Evolutionary conservation across 108 stramenopile genomes (phyloP).

Genomic region (Aureococcus anophagefferens): DNA sequence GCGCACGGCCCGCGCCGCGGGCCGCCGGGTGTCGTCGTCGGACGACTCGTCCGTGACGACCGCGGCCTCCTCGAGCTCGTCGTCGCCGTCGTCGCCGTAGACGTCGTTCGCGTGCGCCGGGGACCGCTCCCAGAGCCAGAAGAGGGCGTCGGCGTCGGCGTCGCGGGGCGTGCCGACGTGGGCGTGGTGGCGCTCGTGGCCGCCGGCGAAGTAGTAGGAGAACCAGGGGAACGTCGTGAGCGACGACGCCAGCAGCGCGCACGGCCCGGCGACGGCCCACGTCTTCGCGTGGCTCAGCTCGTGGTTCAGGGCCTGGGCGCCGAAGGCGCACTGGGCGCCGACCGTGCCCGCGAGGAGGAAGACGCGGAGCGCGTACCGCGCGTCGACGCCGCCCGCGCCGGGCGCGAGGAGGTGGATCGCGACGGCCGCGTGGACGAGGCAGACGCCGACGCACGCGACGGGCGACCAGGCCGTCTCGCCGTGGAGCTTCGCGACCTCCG

Average conservation of each 20-base stretch:
- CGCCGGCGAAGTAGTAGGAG: conserved; percentile 11
- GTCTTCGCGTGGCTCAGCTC: conserved; percentile 2
- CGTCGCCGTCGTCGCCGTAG: too few species aligned
- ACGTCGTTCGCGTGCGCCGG: too few species aligned
- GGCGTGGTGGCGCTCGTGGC: conserved; percentile 8
- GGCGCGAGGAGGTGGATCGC: background rate
- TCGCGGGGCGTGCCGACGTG: conserved; percentile 5
- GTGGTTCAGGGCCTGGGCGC: conserved; percentile 12
- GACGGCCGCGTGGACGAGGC: background rate
- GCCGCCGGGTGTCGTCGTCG: too few species aligned
- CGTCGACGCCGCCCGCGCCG: background rate
- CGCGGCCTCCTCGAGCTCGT: too few species aligned
- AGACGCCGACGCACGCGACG: background rate
- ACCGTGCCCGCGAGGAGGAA: background rate
- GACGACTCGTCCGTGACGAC: too few species aligned
- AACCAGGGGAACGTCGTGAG: conserved; percentile 9
- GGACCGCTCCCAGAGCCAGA: conserved; percentile 10
- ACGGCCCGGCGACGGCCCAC: background rate
- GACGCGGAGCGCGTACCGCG: background rate
- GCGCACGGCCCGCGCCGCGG: too few species aligned
- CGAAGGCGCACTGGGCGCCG: conserved; percentile 2
- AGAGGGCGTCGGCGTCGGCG: conserved; percentile 9
- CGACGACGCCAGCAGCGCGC: background rate
- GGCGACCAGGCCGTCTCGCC: background rate
- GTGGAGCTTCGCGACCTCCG: background rate